A percentile compares a stretch with the other conserved stretches of the same genome.
Evolutionary conservation across 495 filamentous ascomycete genomes (phyloP).

Genomic region (Oidiodendron maius): DNA sequence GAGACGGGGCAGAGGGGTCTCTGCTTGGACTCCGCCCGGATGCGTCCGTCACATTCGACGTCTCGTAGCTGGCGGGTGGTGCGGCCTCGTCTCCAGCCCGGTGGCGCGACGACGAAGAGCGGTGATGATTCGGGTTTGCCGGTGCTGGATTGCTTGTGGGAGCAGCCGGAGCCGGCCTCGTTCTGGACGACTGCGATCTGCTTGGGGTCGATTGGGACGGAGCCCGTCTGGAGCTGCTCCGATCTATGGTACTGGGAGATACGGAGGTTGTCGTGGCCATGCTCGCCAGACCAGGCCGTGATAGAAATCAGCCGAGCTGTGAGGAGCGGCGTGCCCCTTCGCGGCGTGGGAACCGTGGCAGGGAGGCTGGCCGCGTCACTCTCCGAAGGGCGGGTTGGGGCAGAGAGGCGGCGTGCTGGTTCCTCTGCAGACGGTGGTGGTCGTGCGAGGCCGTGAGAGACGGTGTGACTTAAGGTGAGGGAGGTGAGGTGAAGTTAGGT

Average conservation of each 20-base stretch:
- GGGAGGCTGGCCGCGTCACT: too few species aligned
- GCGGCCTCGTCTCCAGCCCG: conserved; percentile 27
- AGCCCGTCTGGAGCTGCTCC: conserved; percentile 9
- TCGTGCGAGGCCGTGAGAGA: too few species aligned
- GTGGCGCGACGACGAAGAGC: conserved; percentile 24
- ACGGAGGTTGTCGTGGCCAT: conserved; percentile 19
- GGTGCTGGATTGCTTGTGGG: conserved; percentile 23
- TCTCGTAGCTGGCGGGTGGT: conserved; percentile 37
- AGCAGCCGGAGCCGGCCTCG: conserved; percentile 4
- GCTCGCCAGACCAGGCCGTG: background rate
- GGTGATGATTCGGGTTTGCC: conserved; percentile 26
- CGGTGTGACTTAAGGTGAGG: too few species aligned
- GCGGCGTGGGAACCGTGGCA: background rate
- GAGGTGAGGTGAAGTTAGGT: too few species aligned
- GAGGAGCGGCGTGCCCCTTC: background rate
- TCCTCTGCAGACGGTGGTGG: too few species aligned
- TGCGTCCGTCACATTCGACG: conserved; percentile 31
- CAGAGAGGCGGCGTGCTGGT: too few species aligned
- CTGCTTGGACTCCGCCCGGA: conserved; percentile 32
- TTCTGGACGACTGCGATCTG: conserved; percentile 18
- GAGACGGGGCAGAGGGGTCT: conserved; percentile 30
- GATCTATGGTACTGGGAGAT: conserved; percentile 13
- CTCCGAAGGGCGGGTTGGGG: too few species aligned
- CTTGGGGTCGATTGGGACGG: conserved; percentile 13
- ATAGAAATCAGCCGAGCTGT: conserved; percentile 5